A percentile compares a stretch with the other conserved stretches of the same genome.
Conservation (phyloP, 805 yeast genomes). For the Candida easanensis region DNA sequence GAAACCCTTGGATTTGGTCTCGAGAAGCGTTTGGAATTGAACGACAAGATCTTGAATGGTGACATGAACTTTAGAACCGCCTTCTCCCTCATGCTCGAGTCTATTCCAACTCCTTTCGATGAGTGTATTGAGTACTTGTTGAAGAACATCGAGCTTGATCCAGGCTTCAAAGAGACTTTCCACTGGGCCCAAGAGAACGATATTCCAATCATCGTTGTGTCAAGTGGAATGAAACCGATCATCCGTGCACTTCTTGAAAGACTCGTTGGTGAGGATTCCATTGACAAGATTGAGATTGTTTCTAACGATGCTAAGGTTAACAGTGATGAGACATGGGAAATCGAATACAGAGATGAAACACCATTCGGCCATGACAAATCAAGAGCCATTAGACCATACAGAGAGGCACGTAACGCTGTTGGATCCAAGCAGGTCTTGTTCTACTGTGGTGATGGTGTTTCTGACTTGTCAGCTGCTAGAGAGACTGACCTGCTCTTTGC, state of each 20-base stretch:
- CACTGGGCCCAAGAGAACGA: slow-evolving; percentile 68
- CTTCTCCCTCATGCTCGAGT: slow-evolving; percentile 79
- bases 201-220: slow-evolving; percentile 84
- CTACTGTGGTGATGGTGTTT: slow-evolving; percentile 97
- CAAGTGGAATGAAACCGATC: slow-evolving; percentile 92
- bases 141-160: slow-evolving; percentile 72
- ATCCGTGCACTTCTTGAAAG: slow-evolving; percentile 72
- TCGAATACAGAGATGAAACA: slow-evolving; percentile 80
- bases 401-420: slow-evolving; percentile 24
- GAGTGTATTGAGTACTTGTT: slow-evolving; percentile 74
- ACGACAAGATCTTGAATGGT: slow-evolving; percentile 70
- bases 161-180: slow-evolving; percentile 83
- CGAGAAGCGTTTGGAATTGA: slow-evolving; percentile 60
- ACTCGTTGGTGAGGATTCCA: slow-evolving; percentile 75
- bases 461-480: slow-evolving; percentile 91
- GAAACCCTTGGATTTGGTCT: slow-evolving; percentile 87
- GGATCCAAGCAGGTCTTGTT: slow-evolving; percentile 62
- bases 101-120: slow-evolving; percentile 71
- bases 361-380: slow-evolving; percentile 96
- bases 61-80: slow-evolving; percentile 75
- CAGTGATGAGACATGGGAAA: slow-evolving; percentile 70
- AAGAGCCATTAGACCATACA: slow-evolving; percentile 57
- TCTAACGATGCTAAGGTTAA: slow-evolving; percentile 69
- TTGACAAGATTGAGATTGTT: slow-evolving; percentile 70
- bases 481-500: slow-evolving; percentile 94